Percentiles rank a stretch among this genome's conserved stretches.
phyloP scores from a whole-genome alignment of 2,329 filamentous ascomycete species.

The Coniella lustricola region DNA sequence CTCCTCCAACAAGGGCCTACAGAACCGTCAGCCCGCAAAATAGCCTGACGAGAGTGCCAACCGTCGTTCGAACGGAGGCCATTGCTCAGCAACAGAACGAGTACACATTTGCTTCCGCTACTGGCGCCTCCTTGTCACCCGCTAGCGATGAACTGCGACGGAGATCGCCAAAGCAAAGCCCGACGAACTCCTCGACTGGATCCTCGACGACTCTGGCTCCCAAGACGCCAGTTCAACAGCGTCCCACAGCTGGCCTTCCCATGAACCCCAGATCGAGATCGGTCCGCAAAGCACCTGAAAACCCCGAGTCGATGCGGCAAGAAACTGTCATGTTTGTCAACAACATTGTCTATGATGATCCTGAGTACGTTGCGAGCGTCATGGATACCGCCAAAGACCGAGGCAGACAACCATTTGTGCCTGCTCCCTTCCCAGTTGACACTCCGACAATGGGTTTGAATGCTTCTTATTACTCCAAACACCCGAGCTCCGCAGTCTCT shows the following conservation, averaged over 20 bases:
- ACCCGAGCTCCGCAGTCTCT: constrained; percentile 26
- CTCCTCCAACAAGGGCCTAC: background rate
- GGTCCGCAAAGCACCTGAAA: constrained; percentile 22
- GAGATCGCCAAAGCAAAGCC: constrained; percentile 40
- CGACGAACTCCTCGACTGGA: background rate
- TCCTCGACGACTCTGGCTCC: constrained; percentile 23
- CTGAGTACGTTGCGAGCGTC: constrained; percentile 40
- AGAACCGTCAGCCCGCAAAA: constrained; percentile 22
- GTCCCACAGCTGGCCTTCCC: constrained; percentile 41
- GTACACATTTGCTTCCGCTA: constrained; percentile 27
- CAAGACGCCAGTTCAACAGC: constrained; percentile 35
- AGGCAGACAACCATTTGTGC: constrained; percentile 18
- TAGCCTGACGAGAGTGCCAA: constrained; percentile 27
- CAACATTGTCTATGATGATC: constrained; percentile 48
- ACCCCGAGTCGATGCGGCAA: constrained; percentile 24
- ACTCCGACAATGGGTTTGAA: background rate
- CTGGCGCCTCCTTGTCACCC: constrained; percentile 44
- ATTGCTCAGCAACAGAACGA: constrained; percentile 21
- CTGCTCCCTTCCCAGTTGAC: constrained; percentile 2
- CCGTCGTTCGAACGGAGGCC: constrained; percentile 29
- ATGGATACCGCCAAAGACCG: constrained; percentile 36
- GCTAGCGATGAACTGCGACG: constrained; percentile 42
- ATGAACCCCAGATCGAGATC: constrained; percentile 37
- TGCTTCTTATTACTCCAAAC: constrained; percentile 8
- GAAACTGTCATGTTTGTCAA: constrained; percentile 51